Evolutionary conservation across 228 moss, liverwort and hornwort genomes (phyloP).

Genomic region (Sphagnum magellanicum): DNA sequence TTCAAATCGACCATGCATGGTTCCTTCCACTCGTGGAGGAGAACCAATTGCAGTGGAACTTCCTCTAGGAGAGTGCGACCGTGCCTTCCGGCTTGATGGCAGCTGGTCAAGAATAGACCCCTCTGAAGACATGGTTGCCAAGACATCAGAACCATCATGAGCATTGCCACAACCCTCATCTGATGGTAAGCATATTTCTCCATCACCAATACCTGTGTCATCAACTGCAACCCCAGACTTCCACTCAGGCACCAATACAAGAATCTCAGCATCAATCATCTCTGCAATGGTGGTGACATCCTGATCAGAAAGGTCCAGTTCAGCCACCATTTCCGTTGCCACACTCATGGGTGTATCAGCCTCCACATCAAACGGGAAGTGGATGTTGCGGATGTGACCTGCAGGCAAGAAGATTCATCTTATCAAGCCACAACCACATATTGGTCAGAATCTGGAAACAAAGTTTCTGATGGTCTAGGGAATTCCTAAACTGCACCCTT

Average conservation of each 20-base stretch:
- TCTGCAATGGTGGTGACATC: constrained; percentile 67
- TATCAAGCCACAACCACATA: not conserved
- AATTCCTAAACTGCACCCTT: no score
- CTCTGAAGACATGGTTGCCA: constrained; percentile 9
- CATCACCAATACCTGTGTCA: constrained; percentile 18
- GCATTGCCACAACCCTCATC: not conserved
- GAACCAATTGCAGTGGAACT: constrained; percentile 7
- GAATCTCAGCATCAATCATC: constrained; percentile 63
- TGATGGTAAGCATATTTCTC: constrained; percentile 6
- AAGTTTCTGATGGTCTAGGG: no score
- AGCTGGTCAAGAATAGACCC: constrained; percentile 13
- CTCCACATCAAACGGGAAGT: constrained; percentile 67
- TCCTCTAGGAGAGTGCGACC: constrained; percentile 12
- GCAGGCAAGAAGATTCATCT: not conserved
- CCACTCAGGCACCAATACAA: constrained; percentile 61
- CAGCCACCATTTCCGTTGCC: constrained; percentile 71
- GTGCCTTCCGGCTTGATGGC: constrained; percentile 8
- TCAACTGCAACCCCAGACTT: constrained; percentile 17
- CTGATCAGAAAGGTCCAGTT: constrained; percentile 65
- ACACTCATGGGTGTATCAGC: constrained; percentile 63
- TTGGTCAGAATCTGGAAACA: not conserved
- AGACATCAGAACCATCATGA: constrained; percentile 1
- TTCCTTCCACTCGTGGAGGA: constrained; percentile 24
- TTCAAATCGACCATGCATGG: constrained; percentile 43
- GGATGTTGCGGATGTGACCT: constrained; percentile 65